Percentiles rank a stretch among this genome's conserved stretches.
These are phyloP conservation scores for Arachnomyces sp. DNA, from an alignment of 2,329 filamentous ascomycete species.

Conservation along the genomic window DNA sequence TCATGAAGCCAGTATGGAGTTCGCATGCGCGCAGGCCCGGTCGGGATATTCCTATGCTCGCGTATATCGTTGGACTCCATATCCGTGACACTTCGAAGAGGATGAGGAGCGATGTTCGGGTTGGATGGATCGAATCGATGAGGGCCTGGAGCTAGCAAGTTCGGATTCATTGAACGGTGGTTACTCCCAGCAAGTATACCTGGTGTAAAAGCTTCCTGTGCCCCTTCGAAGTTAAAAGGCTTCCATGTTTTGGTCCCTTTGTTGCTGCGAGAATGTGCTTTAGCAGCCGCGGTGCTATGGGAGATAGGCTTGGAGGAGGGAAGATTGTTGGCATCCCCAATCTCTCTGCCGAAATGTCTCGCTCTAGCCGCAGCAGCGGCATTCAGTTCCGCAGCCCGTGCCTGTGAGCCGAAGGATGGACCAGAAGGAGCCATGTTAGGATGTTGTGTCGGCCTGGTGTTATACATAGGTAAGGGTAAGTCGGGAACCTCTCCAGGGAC, in stretches of 20 bases:
- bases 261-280: conserved; percentile 13
- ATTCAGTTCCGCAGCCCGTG: conserved; percentile 13
- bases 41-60: neutral
- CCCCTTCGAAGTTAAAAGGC: conserved; percentile 8
- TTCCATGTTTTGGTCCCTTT: conserved; percentile 16
- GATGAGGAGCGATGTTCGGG: neutral
- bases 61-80: neutral
- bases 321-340: conserved; percentile 15
- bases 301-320: conserved; percentile 20
- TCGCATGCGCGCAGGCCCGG: conserved; percentile 1
- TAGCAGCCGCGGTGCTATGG: conserved; percentile 15
- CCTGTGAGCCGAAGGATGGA: conserved; percentile 12
- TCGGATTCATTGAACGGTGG: too few species aligned
- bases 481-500: neutral
- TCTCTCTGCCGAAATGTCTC: conserved; percentile 11
- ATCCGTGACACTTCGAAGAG: conserved; percentile 7
- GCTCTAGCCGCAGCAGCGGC: conserved; percentile 9
- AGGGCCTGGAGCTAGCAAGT: too few species aligned
- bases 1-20: conserved; percentile 6
- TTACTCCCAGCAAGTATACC: too few species aligned
- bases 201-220: neutral
- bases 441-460: neutral
- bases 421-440: conserved; percentile 1
- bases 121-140: too few species aligned
- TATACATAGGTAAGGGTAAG: neutral